These are phyloP conservation scores for Rhizomucor pusillus DNA, from an alignment of 371 early-diverging fungal genomes.

Conservation along the genomic window DNA sequence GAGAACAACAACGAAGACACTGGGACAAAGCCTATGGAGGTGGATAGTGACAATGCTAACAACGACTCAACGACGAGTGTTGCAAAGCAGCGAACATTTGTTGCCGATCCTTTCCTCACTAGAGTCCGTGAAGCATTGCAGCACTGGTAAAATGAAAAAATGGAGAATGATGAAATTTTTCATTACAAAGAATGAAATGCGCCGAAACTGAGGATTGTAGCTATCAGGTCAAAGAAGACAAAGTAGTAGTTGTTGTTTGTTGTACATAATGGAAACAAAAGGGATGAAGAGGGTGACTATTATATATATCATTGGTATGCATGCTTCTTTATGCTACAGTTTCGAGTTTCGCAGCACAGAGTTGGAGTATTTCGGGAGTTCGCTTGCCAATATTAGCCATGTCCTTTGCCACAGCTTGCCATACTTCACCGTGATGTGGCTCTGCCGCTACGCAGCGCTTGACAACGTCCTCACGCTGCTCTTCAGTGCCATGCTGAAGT, in stretches of 20 bases:
- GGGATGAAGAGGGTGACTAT: too few species aligned
- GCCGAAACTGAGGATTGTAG: too few species aligned
- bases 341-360: conserved; percentile 51
- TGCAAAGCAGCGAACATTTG: too few species aligned
- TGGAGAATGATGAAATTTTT: background rate
- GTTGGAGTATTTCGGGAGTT: conserved; percentile 62
- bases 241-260: too few species aligned
- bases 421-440: conserved; percentile 88
- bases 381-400: conserved; percentile 65
- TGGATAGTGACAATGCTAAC: too few species aligned
- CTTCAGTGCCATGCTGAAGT: conserved; percentile 67
- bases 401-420: conserved; percentile 83
- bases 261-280: too few species aligned
- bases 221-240: too few species aligned
- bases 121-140: background rate
- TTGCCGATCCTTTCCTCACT: conserved; percentile 1
- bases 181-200: too few species aligned
- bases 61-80: too few species aligned
- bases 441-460: conserved; percentile 74
- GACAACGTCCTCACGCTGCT: conserved; percentile 59
- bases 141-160: conserved; percentile 1
- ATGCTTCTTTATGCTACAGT: background rate
- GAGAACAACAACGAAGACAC: too few species aligned
- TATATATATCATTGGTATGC: too few species aligned
- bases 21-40: too few species aligned